phyloP scores from a whole-genome alignment of 2,329 filamentous ascomycete species.

The Curvularia sp. region DNA sequence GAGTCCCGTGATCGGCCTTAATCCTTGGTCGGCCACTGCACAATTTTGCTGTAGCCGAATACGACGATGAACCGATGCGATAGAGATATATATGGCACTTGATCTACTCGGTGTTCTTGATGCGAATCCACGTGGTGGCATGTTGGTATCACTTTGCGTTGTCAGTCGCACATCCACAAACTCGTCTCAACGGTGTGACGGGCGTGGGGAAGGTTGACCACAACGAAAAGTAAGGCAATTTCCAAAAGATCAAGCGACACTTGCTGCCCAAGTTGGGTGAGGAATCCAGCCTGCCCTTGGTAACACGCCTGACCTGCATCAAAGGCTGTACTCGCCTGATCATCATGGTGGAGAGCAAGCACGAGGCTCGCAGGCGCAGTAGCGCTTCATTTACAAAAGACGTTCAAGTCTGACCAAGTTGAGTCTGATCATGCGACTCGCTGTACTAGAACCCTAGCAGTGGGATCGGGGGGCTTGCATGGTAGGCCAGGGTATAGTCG shows the following conservation, averaged over 20 bases:
- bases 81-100: not conserved
- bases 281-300: slow-evolving; percentile 2
- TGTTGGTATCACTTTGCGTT: slow-evolving; percentile 7
- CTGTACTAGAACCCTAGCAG: not conserved
- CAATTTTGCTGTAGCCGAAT: not conserved
- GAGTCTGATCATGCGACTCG: slow-evolving; percentile 8
- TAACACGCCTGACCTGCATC: slow-evolving; percentile 6
- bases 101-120: not conserved
- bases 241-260: not conserved
- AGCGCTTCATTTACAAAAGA: slow-evolving; percentile 7
- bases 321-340: slow-evolving; percentile 6
- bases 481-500: not conserved
- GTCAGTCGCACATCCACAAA: slow-evolving; percentile 1
- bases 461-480: slow-evolving; percentile 4
- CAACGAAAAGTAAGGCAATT: not conserved
- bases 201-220: not conserved
- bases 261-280: not conserved
- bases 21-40: not conserved
- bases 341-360: not conserved
- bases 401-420: not conserved
- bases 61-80: not conserved
- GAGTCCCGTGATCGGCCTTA: slow-evolving; percentile 5
- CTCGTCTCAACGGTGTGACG: not conserved
- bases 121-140: slow-evolving; percentile 3
- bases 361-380: slow-evolving; percentile 7